Conservation (phyloP, 2,329 filamentous ascomycete genomes). For the Aspergillus uvarum region DNA sequence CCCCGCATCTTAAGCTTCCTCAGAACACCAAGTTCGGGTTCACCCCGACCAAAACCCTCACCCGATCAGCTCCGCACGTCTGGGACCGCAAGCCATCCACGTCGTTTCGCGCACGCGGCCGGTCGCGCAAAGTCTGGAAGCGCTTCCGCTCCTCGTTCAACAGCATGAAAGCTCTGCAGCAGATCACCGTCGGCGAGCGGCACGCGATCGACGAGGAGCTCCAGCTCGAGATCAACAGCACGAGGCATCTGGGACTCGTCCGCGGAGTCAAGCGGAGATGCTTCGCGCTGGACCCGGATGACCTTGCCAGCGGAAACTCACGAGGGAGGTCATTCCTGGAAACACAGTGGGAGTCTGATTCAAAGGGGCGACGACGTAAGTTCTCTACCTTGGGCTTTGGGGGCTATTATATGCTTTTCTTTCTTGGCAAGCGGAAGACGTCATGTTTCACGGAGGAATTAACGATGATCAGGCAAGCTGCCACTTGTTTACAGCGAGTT, state of each 20-base stretch:
- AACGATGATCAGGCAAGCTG: conserved; percentile 23
- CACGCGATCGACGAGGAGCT: conserved; percentile 24
- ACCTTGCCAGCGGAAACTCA: conserved; percentile 6
- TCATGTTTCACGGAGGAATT: conserved; percentile 3
- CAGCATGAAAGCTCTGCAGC: conserved; percentile 33
- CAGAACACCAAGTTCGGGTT: conserved; percentile 38
- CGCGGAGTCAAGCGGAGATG: conserved; percentile 41
- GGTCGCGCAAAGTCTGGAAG: conserved; percentile 49
- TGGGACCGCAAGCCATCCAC: conserved; percentile 49
- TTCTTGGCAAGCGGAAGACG: neutral
- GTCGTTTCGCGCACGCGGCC: conserved; percentile 39
- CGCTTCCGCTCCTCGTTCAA: conserved; percentile 40
- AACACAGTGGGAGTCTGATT: conserved; percentile 43
- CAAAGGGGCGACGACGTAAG: conserved; percentile 32
- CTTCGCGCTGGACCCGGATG: conserved; percentile 19
- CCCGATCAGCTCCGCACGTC: conserved; percentile 37
- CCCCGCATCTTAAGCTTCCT: conserved; percentile 5
- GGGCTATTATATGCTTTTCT: neutral
- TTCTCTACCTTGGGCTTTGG: neutral
- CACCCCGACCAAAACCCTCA: conserved; percentile 40
- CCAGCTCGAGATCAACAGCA: conserved; percentile 35
- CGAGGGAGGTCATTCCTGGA: conserved; percentile 40
- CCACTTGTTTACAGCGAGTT: conserved; percentile 15
- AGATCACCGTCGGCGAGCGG: conserved; percentile 21
- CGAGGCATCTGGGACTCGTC: conserved; percentile 26